phyloP scores from a whole-genome alignment of 768 basidiomycete species.

The Leccinum rimulosum region DNA sequence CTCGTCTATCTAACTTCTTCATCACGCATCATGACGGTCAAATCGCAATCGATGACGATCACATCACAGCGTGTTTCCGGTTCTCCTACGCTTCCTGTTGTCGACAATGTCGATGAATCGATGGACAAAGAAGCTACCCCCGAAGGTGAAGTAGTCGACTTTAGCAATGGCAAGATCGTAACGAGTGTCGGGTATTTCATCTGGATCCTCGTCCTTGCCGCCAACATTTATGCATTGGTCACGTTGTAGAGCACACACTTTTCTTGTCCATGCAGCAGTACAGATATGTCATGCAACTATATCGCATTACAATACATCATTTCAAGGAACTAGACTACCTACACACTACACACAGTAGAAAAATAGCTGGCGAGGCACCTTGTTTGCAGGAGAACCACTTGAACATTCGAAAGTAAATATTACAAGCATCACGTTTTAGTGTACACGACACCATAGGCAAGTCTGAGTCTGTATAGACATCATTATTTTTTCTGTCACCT shows the following conservation, averaged over 20 bases:
- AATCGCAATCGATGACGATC: conserved; percentile 7
- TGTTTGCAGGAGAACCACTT: no score
- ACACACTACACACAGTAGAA: no score
- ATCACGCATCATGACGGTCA: conserved; percentile 68
- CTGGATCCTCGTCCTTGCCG: conserved; percentile 63
- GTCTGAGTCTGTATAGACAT: no score
- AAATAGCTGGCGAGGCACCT: no score
- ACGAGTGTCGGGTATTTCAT: conserved; percentile 53
- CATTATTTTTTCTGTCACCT: no score
- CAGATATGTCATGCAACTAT: not conserved
- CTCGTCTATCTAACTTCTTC: conserved; percentile 71
- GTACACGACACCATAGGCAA: no score
- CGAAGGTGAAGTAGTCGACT: conserved; percentile 51
- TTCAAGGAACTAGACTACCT: not conserved
- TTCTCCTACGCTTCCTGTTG: not conserved
- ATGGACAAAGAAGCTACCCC: conserved; percentile 3
- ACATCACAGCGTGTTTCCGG: not conserved
- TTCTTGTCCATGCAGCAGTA: not conserved
- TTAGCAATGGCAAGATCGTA: conserved; percentile 55
- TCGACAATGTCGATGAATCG: not conserved
- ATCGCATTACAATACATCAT: not conserved
- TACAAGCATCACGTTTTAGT: no score
- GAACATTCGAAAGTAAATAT: no score
- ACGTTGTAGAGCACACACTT: conserved; percentile 35
- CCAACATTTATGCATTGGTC: conserved; percentile 76